Evolutionary conservation across 169 alveolate species (phyloP), one percentile per base, ranked within the genome.

Genomic region (Blepharisma undulans): DNA sequence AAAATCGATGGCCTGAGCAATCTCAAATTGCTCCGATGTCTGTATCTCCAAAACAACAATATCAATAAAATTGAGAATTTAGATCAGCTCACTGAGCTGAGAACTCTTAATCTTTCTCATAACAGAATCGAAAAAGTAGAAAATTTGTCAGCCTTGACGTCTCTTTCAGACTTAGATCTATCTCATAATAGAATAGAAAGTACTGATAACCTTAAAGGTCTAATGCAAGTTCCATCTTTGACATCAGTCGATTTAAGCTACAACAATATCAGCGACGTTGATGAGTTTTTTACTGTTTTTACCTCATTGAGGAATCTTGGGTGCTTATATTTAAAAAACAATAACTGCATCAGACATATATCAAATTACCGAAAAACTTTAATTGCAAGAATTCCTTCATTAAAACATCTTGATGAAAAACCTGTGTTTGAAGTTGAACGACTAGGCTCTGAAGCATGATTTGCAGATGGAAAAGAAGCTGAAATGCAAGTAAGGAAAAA

Each of bases 341-440:
- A 98, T 90, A 96, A 95, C 22, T 97, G 95, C 7, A 91, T 92
- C 74, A 94, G 94, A 88, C 92, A 96, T 79, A 96, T 97, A 25
- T 89, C 93, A 61, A 94, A 96, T 90, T 97, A 97, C 91, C 88
- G 98, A 88, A 97, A 97, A 93, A 94, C 97, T 27, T 81, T 97
- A 25, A 97, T 97, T 30, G 95, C 95, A n/a, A 93, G 90, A 72
- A 87, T 98, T 29, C 94, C 94, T 18, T 88, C 88, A 27, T 92
- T 98, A 76, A 96, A 93, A 61, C 97, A 94, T 82, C 93, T 98
- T 72, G 99, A 98, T 90, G 98, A 97, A 81, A 95, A 97, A 72
- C 98, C 98, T 14, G 97, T 98, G 10, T 96, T 94, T 86, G 96
- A 91, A 25, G 98, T 96, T 76, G 99, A 98, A 86, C 94, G 98